Evolutionary conservation across 192 early-diverging fungal species (phyloP), one percentile per base, ranked within the genome.

Genomic region (Chytriomyces hyalinus): DNA sequence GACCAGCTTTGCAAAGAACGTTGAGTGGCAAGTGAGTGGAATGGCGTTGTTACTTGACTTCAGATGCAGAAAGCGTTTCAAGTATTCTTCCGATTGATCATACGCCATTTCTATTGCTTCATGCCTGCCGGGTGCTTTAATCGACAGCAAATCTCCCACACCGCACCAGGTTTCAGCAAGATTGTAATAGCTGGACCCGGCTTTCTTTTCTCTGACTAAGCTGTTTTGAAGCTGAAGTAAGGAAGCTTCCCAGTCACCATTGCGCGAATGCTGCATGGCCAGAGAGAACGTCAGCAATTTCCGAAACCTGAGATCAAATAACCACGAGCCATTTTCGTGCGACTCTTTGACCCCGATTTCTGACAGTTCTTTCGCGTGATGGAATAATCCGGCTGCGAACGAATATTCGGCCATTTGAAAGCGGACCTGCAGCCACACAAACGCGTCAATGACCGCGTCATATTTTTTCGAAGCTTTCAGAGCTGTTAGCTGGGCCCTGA

Each of bases 71-170:
- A 51, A 75, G 13, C 51, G 24, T 22, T 13, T 65, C 8, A 73
- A 10, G 61, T 49, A 73, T n/a, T 73, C 73, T 22, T 75, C 61
- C 13, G 73, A 43, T 53, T 75, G 61, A 49, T 66, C 64, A 66
- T 75, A 75, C 28, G 73, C 73, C 63, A 75, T 65, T 17, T 48
- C 73, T 45, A 62, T 62, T 3, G 48, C 73, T 36, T 75, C 73
- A 13, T 75, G 47, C 17, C 49, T 17, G 61, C 66, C 73, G 17
- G 61, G 62, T n/a, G 48, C n/a, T 10, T 28, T 44, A 11, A 75
- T 6, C 48, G n/a, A 26, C 47, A 75, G 10, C 7, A 53, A 51
- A 49, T 75, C 73, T 17, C 73, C 73, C 3, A 75, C 17, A 13
- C 36, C 15, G 15, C 24, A 6, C 73, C 73, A 75, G 28, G 22